Evolutionary conservation across 306 rosid species (phyloP).

Genomic region (Chamaecrista fasciculata): DNA sequence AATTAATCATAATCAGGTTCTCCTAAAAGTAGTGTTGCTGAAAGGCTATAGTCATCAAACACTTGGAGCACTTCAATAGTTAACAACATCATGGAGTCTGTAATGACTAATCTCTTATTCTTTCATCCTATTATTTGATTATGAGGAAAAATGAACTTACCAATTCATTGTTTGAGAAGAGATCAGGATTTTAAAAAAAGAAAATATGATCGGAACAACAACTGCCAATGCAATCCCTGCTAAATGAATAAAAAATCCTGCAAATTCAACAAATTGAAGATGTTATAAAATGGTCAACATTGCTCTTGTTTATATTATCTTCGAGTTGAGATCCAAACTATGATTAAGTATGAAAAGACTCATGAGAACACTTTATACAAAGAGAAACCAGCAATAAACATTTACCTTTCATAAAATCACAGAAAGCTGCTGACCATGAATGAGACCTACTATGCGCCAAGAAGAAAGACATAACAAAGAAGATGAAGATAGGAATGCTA

Average conservation of each 20-base stretch:
- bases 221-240: slow-evolving; percentile 62
- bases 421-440: slow-evolving; percentile 54
- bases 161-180: slow-evolving; percentile 79
- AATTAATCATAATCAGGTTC: neutral
- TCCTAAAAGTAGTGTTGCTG: slow-evolving; percentile 14
- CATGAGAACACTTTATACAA: slow-evolving; percentile 15
- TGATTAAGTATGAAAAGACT: slow-evolving; percentile 10
- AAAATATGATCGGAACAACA: slow-evolving; percentile 65
- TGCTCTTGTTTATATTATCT: slow-evolving; percentile 10
- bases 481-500: slow-evolving; percentile 65
- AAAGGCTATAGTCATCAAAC: slow-evolving; percentile 10
- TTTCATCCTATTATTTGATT: slow-evolving; percentile 17
- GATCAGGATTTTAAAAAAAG: slow-evolving; percentile 62
- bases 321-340: slow-evolving; percentile 21
- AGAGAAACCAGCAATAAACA: slow-evolving; percentile 17
- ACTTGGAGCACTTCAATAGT: slow-evolving; percentile 9
- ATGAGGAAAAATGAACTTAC: slow-evolving; percentile 45
- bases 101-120: no score
- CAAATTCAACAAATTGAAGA: slow-evolving; percentile 35
- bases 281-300: slow-evolving; percentile 10
- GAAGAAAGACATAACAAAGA: slow-evolving; percentile 52
- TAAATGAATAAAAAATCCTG: slow-evolving; percentile 72
- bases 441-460: slow-evolving; percentile 38
- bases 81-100: slow-evolving; percentile 14
- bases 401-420: slow-evolving; percentile 78